phyloP scores from a whole-genome alignment of 495 filamentous ascomycete genomes.

The Penicillium canariense region DNA sequence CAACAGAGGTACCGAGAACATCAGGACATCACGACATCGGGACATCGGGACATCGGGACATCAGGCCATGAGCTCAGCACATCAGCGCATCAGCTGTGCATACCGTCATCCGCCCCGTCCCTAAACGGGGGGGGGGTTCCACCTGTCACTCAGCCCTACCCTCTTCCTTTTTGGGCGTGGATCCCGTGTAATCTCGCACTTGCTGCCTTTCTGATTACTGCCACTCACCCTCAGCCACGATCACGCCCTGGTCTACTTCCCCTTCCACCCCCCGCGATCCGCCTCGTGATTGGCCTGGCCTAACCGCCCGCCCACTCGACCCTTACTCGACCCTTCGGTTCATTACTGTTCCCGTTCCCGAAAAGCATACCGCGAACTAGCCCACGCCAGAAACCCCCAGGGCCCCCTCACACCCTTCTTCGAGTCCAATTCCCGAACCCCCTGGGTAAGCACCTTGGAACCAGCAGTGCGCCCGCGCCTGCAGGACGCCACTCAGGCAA shows the following conservation, averaged over 20 bases:
- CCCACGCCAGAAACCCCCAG: background rate
- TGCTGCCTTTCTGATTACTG: background rate
- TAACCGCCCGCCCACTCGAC: background rate
- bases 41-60: too few species aligned
- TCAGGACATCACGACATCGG: too few species aligned
- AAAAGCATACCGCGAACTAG: background rate
- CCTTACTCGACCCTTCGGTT: background rate
- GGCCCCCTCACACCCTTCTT: too few species aligned
- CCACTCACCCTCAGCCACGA: slow-evolving; percentile 8
- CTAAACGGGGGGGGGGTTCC: slow-evolving; percentile 13
- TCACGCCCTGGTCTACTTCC: background rate
- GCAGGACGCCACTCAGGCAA: slow-evolving; percentile 21
- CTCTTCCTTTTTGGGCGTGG: too few species aligned
- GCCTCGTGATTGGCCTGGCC: background rate
- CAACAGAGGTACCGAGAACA: background rate
- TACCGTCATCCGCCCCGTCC: slow-evolving; percentile 7
- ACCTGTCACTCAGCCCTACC: slow-evolving; percentile 16
- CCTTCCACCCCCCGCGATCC: background rate
- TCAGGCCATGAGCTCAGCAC: too few species aligned
- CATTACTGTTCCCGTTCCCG: background rate
- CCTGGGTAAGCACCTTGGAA: slow-evolving; percentile 19
- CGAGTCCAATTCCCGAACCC: too few species aligned
- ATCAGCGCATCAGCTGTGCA: too few species aligned
- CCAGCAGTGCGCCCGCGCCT: slow-evolving; percentile 10
- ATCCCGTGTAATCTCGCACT: background rate